Evolutionary conservation across 169 alveolate species (phyloP).

Genomic region (Cryptosporidium sp.): DNA sequence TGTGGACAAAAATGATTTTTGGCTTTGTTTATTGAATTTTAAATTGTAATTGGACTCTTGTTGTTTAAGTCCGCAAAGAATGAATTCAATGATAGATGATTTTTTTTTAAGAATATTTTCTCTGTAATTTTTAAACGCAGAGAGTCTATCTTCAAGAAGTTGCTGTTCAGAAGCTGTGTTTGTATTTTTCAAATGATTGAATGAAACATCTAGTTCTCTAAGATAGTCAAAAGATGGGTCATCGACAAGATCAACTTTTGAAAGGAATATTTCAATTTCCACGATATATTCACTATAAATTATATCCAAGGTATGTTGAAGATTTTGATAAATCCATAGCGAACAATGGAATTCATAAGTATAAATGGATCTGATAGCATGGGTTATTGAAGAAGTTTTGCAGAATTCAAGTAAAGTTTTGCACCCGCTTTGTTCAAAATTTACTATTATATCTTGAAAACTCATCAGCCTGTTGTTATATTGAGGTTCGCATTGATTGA

Average conservation of each 20-base stretch:
- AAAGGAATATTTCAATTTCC: constrained; percentile 11
- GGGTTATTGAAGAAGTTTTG: background rate
- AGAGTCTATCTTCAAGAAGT: constrained; percentile 2
- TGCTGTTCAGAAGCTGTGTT: background rate
- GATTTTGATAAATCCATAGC: constrained; percentile 46
- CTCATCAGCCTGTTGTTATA: background rate
- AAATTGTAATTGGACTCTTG: background rate
- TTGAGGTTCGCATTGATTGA: constrained; percentile 22
- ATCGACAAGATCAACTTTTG: constrained; percentile 5
- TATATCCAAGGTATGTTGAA: constrained; percentile 22
- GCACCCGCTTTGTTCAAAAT: constrained; percentile 23
- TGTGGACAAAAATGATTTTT: constrained; percentile 1
- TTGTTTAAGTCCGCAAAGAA: constrained; percentile 21
- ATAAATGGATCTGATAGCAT: constrained; percentile 24
- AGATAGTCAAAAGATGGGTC: constrained; percentile 31
- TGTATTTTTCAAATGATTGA: background rate
- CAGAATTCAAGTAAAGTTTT: constrained; percentile 58
- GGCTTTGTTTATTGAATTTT: background rate
- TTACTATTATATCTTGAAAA: constrained; percentile 12
- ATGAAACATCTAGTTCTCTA: constrained; percentile 30
- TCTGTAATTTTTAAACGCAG: constrained; percentile 3
- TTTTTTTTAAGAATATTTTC: constrained; percentile 5
- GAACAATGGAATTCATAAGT: constrained; percentile 53
- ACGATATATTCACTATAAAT: constrained; percentile 15
- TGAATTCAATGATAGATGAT: constrained; percentile 17